These are phyloP conservation scores for Pseudonitzschia delicatissima DNA, from an alignment of 108 stramenopile species.

Conservation along the genomic window DNA sequence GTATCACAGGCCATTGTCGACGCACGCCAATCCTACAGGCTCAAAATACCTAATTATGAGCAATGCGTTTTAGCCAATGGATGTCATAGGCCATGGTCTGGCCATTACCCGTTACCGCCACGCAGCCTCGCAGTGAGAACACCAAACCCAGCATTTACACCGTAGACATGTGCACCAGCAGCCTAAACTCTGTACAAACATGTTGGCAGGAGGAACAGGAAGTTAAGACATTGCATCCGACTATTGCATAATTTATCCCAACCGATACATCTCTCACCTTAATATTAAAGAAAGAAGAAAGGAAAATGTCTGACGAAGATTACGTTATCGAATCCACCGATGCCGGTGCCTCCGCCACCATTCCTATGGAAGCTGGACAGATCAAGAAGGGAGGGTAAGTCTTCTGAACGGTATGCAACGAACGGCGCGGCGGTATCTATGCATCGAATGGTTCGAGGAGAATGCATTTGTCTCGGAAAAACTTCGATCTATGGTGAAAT, in stretches of 20 bases:
- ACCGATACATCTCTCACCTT: not conserved
- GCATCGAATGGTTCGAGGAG: not conserved
- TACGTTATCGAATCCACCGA: slow-evolving; percentile 86
- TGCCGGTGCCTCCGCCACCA: slow-evolving; percentile 90
- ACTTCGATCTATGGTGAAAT: too few species aligned
- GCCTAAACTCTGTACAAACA: too few species aligned
- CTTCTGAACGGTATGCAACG: not conserved
- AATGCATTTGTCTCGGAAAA: too few species aligned
- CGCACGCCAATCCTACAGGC: too few species aligned
- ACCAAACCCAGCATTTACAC: too few species aligned
- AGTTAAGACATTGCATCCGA: slow-evolving; percentile 4
- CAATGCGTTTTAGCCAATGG: too few species aligned
- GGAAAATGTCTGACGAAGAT: slow-evolving; percentile 82
- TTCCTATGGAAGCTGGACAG: slow-evolving; percentile 93
- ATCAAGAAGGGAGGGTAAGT: slow-evolving; percentile 94
- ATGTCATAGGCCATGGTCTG: too few species aligned
- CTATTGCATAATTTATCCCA: not conserved
- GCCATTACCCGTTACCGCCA: too few species aligned
- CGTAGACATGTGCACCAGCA: too few species aligned
- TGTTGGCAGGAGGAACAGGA: too few species aligned
- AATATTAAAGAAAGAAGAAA: not conserved
- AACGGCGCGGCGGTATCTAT: not conserved
- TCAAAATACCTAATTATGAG: too few species aligned
- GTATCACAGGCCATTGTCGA: not conserved
- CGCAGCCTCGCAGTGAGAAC: too few species aligned